Base-by-base conservation (phyloP, 768 basidiomycete species). In the Lentinula aciculospora region DNA sequence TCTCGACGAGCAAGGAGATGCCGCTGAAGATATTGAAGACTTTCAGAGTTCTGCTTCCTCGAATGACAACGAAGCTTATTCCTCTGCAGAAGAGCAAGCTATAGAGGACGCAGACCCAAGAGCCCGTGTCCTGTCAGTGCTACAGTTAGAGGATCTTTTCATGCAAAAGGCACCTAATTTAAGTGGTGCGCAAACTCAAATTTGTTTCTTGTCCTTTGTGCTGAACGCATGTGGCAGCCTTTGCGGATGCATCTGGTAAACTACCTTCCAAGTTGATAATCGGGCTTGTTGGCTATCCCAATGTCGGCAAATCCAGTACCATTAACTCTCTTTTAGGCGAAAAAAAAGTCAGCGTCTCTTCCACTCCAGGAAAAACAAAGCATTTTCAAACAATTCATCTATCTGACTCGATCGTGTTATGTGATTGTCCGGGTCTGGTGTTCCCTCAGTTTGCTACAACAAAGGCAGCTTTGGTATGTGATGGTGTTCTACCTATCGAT, bases 401-500 rank as follows among this genome's bases (percentile, higher is more conserved):
- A n/a, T 94, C 94, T 10, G 83, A 88, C 17, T 77, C 84, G 2
- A 88, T 98, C 40, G 77, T 88, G 46, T 82, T 99, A 19, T 98
- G 95, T 64, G 97, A 99, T 73, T 99, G 97, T 74, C 97, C 97
- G 17, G 97, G 97, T 67, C 76, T 98, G 34, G 97, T 99, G 36
- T 98, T 98, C 67, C 97, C 97, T 5, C 97, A 99, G 66, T 99
- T 98, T 71, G 92, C 97, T 2, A 94, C 92, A 27, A 98, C 94
- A 2, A 94, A 92, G 69, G 97, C 96, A 9, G 94, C 95, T 57
- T 77, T 99, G 53, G 89, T 98, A 39, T 97, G 95, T 63, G 94
- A 98, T 67, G 97, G 97, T 56, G 94, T 98, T 1, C 72, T 99
- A 56, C 96, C 96, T 0, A 98, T 99, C 63, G 97, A 99, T 68